A percentile compares a stretch with the other conserved stretches of the same genome.
phyloP scores from a whole-genome alignment of 2,329 filamentous ascomycete genomes.

The Penicillium sp. region DNA sequence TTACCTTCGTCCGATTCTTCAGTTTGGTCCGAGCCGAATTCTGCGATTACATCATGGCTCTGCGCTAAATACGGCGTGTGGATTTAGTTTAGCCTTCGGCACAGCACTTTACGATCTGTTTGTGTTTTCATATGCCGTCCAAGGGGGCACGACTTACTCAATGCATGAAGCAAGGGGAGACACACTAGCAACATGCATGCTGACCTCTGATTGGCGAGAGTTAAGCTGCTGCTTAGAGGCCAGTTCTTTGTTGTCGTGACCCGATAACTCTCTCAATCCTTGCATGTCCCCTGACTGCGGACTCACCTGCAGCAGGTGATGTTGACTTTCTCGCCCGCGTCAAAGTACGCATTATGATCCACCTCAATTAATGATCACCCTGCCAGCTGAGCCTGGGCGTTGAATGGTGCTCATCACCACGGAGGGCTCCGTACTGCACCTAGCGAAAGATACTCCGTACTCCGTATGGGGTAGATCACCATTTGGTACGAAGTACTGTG shows the following conservation, averaged over 20 bases:
- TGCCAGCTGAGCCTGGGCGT: no score
- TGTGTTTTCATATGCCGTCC: background rate
- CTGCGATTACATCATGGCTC: background rate
- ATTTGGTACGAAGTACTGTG: no score
- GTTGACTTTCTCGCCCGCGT: background rate
- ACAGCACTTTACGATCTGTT: no score
- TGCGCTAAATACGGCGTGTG: no score
- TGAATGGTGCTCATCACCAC: background rate
- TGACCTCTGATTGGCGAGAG: slow-evolving; percentile 4
- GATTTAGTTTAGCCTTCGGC: no score
- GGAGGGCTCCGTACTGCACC: background rate
- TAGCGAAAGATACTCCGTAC: no score
- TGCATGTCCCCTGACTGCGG: slow-evolving; percentile 8
- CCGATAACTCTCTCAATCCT: slow-evolving; percentile 1
- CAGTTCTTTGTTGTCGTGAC: background rate
- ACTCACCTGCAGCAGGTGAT: background rate
- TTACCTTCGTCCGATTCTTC: background rate
- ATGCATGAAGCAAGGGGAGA: slow-evolving; percentile 3
- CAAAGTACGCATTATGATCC: slow-evolving; percentile 2
- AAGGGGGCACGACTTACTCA: no score
- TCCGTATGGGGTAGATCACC: no score
- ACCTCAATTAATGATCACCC: background rate
- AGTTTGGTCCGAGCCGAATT: no score
- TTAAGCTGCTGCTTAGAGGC: background rate
- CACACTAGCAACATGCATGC: background rate